Evolutionary conservation across 345 rosid genomes (phyloP), one percentile per base, ranked within the genome.

Genomic region (Citrus reticulata): DNA sequence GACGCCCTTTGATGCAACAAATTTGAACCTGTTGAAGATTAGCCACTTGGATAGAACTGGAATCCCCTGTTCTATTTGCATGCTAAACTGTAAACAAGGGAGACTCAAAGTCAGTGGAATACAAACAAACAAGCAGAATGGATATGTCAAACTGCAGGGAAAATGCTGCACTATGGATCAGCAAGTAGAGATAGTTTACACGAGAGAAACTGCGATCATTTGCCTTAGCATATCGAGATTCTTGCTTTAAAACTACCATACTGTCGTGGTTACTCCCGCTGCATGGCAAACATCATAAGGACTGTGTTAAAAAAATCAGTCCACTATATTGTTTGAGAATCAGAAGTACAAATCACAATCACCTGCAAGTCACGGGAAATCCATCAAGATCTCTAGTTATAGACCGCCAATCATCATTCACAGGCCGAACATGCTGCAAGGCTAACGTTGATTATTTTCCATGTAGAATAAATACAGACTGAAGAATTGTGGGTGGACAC

Each of bases 211-310:
- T 91, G 83, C 69, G 81, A 64, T 93, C 96, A 42, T 77, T 85
- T 61, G 97, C 97, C 85, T 89, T 91, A 24, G 94, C 90, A 68
- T 86, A 93, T 79, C 83, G 94, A 76, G 98, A 93, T 81, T 95
- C 99, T 88, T 95, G 99, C 94, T 92, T 93, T 80, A 95, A 78
- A 79, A 95, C 93, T 63, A 95, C 93, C 98, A 93, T 95, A 80
- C 87, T 90, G 83, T 95, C 99, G 76, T 86, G 89, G 69, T 90
- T 68, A 82, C 73, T 87, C 69, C 99, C 98, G 77, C 97, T 95
- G 93, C 87, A 90, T 75, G 69, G 69, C 81, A 82, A 80, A 79
- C 62, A 82, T 83, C 83, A 65, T 67, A 72, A 42, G 62, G 71
- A 32, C 10, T 7, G 75, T 61, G 62, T 85, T 74, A 54, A 81